Evolutionary conservation across 2,329 filamentous ascomycete species (phyloP).

Genomic region (Colletotrichum camelliae): DNA sequence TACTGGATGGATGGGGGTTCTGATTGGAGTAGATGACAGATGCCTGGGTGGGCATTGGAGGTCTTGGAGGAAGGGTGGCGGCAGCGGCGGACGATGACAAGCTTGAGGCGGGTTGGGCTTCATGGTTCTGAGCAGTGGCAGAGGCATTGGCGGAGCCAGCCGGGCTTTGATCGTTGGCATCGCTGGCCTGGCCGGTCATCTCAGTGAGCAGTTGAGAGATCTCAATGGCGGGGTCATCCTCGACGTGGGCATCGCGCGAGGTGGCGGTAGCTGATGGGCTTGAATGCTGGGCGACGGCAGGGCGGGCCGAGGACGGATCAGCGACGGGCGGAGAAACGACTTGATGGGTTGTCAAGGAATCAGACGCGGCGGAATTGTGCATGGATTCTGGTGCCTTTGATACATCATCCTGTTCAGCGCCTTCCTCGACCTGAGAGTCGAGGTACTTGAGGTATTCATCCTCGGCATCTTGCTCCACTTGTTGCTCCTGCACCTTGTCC

Average conservation of each 20-base stretch:
- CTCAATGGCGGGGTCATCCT: constrained; percentile 38
- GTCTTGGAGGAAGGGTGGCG: constrained; percentile 53
- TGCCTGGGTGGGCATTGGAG: constrained; percentile 44
- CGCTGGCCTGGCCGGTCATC: constrained; percentile 40
- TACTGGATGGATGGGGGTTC: constrained; percentile 28
- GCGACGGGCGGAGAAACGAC: constrained; percentile 25
- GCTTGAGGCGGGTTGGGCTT: constrained; percentile 21
- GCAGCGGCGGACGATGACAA: constrained; percentile 38
- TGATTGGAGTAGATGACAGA: constrained; percentile 40
- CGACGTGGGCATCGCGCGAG: constrained; percentile 31
- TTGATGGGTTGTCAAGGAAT: constrained; percentile 34
- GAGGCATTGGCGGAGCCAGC: neutral
- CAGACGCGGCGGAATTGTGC: constrained; percentile 44
- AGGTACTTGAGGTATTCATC: constrained; percentile 59
- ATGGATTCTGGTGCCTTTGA: constrained; percentile 50
- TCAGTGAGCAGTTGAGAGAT: constrained; percentile 48
- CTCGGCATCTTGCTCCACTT: constrained; percentile 33
- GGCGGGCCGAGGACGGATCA: constrained; percentile 34
- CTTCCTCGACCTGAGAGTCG: constrained; percentile 48
- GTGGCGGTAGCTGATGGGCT: constrained; percentile 22
- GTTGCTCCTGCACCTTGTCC: constrained; percentile 31
- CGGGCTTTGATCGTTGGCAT: constrained; percentile 16
- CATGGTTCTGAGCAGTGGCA: constrained; percentile 7
- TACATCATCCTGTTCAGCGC: constrained; percentile 42
- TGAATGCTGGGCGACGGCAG: constrained; percentile 23